Conservation (phyloP, 2,329 filamentous ascomycete genomes). For the Nigrograna mackinnonii region DNA sequence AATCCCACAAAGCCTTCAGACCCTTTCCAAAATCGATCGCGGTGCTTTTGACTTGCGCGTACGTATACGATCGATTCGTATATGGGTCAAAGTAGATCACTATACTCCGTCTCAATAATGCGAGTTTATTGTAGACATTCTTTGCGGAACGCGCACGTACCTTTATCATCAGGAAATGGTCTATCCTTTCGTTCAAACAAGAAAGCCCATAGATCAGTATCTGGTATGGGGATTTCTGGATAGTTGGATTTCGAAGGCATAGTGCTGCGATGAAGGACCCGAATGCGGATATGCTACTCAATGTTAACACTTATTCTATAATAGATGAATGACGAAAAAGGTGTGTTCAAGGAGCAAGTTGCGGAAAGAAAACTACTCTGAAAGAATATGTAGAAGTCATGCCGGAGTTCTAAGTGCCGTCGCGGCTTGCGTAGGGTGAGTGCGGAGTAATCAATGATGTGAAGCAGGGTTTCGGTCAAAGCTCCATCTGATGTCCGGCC, state of each 20-base stretch:
- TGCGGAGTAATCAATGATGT: no score
- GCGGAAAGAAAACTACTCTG: no score
- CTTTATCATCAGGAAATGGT: constrained; percentile 72
- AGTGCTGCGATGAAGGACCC: no score
- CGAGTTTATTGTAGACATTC: not conserved
- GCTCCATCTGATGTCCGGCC: no score
- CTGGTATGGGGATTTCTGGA: constrained; percentile 68
- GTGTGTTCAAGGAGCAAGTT: no score
- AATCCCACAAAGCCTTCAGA: constrained; percentile 73
- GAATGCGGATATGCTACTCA: no score
- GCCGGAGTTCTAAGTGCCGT: no score
- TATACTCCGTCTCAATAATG: constrained; percentile 41
- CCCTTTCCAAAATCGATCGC: constrained; percentile 80
- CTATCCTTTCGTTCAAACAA: constrained; percentile 72
- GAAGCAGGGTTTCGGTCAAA: no score
- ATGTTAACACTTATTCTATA: no score
- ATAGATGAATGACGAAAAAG: no score
- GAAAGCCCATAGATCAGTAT: constrained; percentile 77
- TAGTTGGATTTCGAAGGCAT: constrained; percentile 77
- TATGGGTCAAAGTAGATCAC: constrained; percentile 79
- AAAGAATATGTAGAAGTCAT: no score
- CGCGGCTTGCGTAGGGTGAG: no score
- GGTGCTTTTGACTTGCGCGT: constrained; percentile 64
- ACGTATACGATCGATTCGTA: constrained; percentile 72
- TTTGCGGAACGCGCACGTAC: constrained; percentile 48